These are phyloP conservation scores for Paraconiothyrium brasiliense DNA, from an alignment of 2,329 filamentous ascomycete species.

Conservation along the genomic window DNA sequence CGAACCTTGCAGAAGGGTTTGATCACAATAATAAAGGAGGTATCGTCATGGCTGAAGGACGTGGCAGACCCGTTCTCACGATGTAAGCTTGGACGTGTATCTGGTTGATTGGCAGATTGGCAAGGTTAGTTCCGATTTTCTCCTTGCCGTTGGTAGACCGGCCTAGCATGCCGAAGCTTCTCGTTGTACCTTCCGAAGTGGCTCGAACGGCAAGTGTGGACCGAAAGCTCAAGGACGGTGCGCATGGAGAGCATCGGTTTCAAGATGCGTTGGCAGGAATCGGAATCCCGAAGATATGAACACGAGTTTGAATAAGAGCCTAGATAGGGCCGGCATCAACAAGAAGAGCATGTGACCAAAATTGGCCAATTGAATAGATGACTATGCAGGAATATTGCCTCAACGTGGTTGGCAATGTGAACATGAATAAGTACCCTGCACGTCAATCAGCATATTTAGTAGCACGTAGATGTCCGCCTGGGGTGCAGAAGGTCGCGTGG, in stretches of 20 bases:
- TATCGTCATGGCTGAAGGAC: no score
- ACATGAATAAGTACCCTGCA: not conserved
- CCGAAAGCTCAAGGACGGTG: not conserved
- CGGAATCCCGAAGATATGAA: no score
- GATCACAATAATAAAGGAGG: no score
- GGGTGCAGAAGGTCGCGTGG: not conserved
- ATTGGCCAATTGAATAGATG: not conserved
- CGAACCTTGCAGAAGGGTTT: no score
- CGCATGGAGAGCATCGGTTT: no score
- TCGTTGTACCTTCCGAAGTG: not conserved
- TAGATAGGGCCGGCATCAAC: not conserved
- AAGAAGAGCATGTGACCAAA: not conserved
- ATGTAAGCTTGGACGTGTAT: no score
- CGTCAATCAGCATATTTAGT: not conserved
- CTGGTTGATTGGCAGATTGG: no score
- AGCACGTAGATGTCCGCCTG: not conserved
- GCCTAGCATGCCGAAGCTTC: not conserved
- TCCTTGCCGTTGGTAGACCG: not conserved
- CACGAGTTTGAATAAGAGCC: not conserved
- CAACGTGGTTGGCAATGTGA: not conserved
- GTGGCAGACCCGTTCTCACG: no score
- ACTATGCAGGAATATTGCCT: not conserved
- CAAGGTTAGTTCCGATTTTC: no score
- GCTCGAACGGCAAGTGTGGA: not conserved
- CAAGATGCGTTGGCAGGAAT: no score